Evolutionary conservation across 345 rosid species (phyloP), one percentile per base, ranked within the genome.

Genomic region (Moringa oleifera): DNA sequence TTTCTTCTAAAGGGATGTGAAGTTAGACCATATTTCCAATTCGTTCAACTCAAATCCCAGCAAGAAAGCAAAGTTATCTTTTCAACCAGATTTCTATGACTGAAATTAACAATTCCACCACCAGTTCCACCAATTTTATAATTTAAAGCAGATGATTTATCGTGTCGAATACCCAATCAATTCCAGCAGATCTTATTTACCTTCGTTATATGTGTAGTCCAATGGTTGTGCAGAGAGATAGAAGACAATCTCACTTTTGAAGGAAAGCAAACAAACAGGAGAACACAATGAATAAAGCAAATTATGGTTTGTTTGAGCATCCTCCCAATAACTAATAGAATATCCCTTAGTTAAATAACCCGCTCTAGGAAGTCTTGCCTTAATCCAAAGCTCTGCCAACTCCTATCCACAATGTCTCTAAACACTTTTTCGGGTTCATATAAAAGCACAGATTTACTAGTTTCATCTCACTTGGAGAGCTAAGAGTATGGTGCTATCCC

Each of bases 1-100:
- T 31, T 41, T 62, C 37, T 28, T 22, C 37, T 28, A 68, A 33
- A 33, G 21, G 19, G 53, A 54, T 28, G 57, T 25, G 36, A 22
- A 57, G 59, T 41, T 62, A 58, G 28, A 60, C 51, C 57, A 55
- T 20, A 51, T 33, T 24, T 55, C 20, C 18, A 36, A 33, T 22
- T 22, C 12, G 0, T 31, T 18, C 13, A 18, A 22, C 24, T 18
- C 59, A 41, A 22, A 54, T 19, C 50, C 25, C 49, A 66, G 36
- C 13, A 20, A 15, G 23, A n/a, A n/a, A n/a, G n/a, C n/a, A n/a
- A n/a, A 25, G 21, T 41, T 36, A 59, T 4, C 23, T 5, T 15
- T 41, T 41, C 47, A 41, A 15, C 13, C 45, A 53, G 59, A 23
- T 60, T 50, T 36, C 52, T 36, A 20, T 59, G 33, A 68, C 28